Evolutionary conservation across 768 basidiomycete species (phyloP), one percentile per base, ranked within the genome.

Genomic region (Phallus indusiatus): DNA sequence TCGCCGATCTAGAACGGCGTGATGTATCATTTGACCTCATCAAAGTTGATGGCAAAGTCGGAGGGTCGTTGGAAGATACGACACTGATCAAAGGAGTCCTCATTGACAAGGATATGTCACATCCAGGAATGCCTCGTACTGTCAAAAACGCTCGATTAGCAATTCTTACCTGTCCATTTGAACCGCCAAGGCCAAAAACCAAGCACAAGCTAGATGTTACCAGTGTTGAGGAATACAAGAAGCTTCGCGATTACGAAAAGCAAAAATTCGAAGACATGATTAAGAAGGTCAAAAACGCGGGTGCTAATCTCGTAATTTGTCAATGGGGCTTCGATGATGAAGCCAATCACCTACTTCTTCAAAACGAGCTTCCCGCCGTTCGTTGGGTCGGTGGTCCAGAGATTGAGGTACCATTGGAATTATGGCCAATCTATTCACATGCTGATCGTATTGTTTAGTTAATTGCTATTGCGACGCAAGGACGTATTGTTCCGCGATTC

Each of bases 261-360:
- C 85, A 90, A 70, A 99, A 96, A 75, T 99, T 99, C 67, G 78
- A 81, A 63, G 88, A 93, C 68, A 99, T 99, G 96, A 97, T 99
- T 72, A 87, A 88, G 73, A 77, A 83, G 70, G 94, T 98, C 60
- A 95, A 97, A 72, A 87, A 95, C 66, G 89, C 94, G 16, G 96
- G 96, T 37, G 95, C 96, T 14, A 99, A 99, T 73, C 74, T 99
- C 61, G 96, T 99, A 64, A 97, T 99, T 66, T 99, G 96, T 73
- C 96, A 99, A 70, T 99, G 96, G 96, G 96, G 96, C 61, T 99
- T 99, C 69, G 96, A 99, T 69, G 96, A 99, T 68, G 96, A 99
- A 74, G 96, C 96, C 48, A 99, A 99, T 69, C 96, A 98, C 70
- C 64, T 98, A 66, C 73, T 99, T 63, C 93, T 98, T 91, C 94